A percentile compares a stretch with the other conserved stretches of the same genome.
These are phyloP conservation scores for Acacia crassicarpa DNA, from an alignment of 306 rosid species.

Conservation along the genomic window DNA sequence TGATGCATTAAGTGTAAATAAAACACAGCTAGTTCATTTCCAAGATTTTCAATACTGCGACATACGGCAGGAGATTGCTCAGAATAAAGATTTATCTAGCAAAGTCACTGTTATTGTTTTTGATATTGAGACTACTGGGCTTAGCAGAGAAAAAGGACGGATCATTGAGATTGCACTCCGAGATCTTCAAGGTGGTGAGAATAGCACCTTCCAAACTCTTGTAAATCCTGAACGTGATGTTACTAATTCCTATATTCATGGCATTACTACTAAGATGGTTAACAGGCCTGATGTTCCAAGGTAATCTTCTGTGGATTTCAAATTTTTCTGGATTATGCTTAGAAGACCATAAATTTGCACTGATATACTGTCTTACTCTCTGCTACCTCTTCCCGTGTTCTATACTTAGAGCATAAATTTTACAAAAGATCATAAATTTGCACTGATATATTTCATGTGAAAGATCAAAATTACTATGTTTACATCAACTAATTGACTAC, in stretches of 20 bases:
- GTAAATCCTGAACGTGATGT: slow-evolving; percentile 71
- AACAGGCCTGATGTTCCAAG: slow-evolving; percentile 71
- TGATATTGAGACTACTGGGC: slow-evolving; percentile 84
- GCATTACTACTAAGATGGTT: slow-evolving; percentile 68
- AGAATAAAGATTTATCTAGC: slow-evolving; percentile 58
- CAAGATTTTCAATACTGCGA: slow-evolving; percentile 54
- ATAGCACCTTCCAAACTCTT: slow-evolving; percentile 87
- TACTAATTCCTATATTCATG: slow-evolving; percentile 57
- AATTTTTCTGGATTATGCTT: slow-evolving; percentile 16
- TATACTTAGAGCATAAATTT: neutral
- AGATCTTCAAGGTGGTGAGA: slow-evolving; percentile 82
- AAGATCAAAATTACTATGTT: neutral
- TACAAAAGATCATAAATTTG: no score
- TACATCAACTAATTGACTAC: neutral
- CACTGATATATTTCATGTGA: neutral
- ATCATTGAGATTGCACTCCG: slow-evolving; percentile 79
- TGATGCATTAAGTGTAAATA: slow-evolving; percentile 49
- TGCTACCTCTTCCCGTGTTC: neutral
- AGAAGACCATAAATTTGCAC: slow-evolving; percentile 4
- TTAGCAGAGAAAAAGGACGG: slow-evolving; percentile 53
- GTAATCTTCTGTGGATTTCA: slow-evolving; percentile 44
- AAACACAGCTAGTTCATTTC: slow-evolving; percentile 47
- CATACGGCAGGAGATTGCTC: slow-evolving; percentile 49
- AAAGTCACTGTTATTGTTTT: slow-evolving; percentile 64
- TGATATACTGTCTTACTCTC: neutral